Evolutionary conservation across 2,329 filamentous ascomycete genomes (phyloP), one percentile per base, ranked within the genome.

Genomic region (Colletotrichum neosansevieriae): DNA sequence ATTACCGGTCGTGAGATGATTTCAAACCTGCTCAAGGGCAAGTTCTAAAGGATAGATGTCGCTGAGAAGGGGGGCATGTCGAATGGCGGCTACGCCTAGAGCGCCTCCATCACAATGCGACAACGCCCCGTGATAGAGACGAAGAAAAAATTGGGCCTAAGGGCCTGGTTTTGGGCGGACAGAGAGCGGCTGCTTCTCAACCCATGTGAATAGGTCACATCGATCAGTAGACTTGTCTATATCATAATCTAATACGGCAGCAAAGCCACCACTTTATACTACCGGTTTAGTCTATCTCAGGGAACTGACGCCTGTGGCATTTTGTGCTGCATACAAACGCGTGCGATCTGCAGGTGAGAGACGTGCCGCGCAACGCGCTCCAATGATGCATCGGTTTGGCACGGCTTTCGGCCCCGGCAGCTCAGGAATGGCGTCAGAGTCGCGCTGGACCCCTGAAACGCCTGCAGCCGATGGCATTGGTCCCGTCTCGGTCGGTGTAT

Each of bases 1-100:
- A 85, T 95, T 69, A 97, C 94, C 1, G 94, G 83, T 2, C 82
- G 89, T 66, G 88, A 94, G 84, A 97, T 96, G 89, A 81, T 93
- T 69, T 78, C 79, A 38, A 95, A 97, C 79, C 77, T 97, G 78
- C 76, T 91, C 67, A 80, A 85, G 75, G 88, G 87, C 66, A 96
- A 96, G 87, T 79, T 95, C 67, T 94, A 85, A 81, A 70, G 51
- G 12, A 32, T 21, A 7, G 21, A 24, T 49, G 24, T 9, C 29
- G 29, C 13, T 4, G 13, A 32, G n/a, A 24, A 10, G 19, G 21
- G 21, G 19, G 32, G 32, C 19, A 13, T 13, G 11, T 36, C 36
- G 36, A 19, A 12, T 19, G 40, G 44, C 44, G 21, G 36, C 47
- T 17, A 9, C 7, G 15, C n/a, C 47, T 2, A 34, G 21, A 15